Evolutionary conservation across 228 moss, liverwort and hornwort genomes (phyloP).

Genomic region (Sphagnum magellanicum): DNA sequence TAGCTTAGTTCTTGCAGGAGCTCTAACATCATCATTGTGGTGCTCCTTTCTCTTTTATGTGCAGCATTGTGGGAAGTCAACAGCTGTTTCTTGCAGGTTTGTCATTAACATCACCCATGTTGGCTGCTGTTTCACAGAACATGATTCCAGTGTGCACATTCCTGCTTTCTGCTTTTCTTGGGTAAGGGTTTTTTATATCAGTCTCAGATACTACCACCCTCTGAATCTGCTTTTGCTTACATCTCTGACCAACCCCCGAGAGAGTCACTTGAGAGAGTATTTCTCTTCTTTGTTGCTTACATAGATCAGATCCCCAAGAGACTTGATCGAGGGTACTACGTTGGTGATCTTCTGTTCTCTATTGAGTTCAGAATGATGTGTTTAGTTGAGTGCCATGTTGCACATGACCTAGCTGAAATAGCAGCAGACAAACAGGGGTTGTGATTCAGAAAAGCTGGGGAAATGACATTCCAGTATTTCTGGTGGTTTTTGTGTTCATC

Average conservation of each 20-base stretch:
- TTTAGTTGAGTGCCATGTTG: too few species aligned
- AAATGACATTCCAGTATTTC: too few species aligned
- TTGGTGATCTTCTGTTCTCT: too few species aligned
- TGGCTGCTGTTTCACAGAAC: constrained; percentile 41
- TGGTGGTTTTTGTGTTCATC: too few species aligned
- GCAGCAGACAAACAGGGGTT: too few species aligned
- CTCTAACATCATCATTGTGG: background rate
- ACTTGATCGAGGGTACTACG: background rate
- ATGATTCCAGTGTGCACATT: constrained; percentile 39
- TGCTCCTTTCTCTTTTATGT: background rate
- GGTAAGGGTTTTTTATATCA: constrained; percentile 12
- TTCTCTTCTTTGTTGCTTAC: background rate
- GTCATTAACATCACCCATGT: constrained; percentile 38
- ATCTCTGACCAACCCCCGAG: background rate
- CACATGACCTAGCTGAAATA: too few species aligned
- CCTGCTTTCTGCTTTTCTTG: constrained; percentile 25
- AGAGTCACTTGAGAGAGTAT: background rate
- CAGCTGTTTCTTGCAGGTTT: constrained; percentile 34
- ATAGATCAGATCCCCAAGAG: background rate
- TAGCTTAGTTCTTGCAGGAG: background rate
- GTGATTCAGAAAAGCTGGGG: too few species aligned
- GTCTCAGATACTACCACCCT: background rate
- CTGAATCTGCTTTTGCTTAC: background rate
- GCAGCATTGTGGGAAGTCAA: constrained; percentile 45
- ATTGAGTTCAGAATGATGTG: too few species aligned